These are phyloP conservation scores for Pholiota molesta DNA, from an alignment of 768 basidiomycete genomes.

Conservation along the genomic window DNA sequence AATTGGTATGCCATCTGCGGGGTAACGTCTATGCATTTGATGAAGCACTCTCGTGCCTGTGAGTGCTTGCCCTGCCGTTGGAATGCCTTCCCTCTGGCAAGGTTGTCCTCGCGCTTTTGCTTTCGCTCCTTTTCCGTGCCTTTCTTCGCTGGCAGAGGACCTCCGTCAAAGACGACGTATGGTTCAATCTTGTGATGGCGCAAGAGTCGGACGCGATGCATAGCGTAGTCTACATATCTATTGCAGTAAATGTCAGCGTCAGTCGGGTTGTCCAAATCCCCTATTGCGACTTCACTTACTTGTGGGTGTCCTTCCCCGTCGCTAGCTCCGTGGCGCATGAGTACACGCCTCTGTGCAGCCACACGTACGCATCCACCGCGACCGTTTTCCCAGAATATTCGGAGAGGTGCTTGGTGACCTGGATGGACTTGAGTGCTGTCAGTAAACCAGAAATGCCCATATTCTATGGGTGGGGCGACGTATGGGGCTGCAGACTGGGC, in stretches of 20 bases:
- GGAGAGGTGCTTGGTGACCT: slow-evolving; percentile 73
- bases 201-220: slow-evolving; percentile 88
- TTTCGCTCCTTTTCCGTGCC: slow-evolving; percentile 85
- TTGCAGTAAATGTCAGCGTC: background rate
- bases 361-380: slow-evolving; percentile 95
- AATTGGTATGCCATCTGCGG: slow-evolving; percentile 97
- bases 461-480: background rate
- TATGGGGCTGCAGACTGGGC: background rate
- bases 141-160: slow-evolving; percentile 92
- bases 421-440: slow-evolving; percentile 89
- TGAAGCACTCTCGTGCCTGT: slow-evolving; percentile 86
- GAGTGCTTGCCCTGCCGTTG: slow-evolving; percentile 75
- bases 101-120: slow-evolving; percentile 73
- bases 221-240: slow-evolving; percentile 96
- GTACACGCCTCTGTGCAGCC: slow-evolving; percentile 89
- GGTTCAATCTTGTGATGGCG: slow-evolving; percentile 85
- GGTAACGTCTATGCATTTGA: slow-evolving; percentile 93
- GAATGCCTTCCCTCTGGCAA: slow-evolving; percentile 72
- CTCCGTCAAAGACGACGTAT: slow-evolving; percentile 95
- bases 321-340: slow-evolving; percentile 91
- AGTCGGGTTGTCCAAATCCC: background rate
- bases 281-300: slow-evolving; percentile 52
- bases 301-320: slow-evolving; percentile 79
- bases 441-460: slow-evolving; percentile 96
- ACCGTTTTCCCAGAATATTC: slow-evolving; percentile 85